Conservation (phyloP, 495 filamentous ascomycete species). For the Aspergillus sparsus region DNA sequence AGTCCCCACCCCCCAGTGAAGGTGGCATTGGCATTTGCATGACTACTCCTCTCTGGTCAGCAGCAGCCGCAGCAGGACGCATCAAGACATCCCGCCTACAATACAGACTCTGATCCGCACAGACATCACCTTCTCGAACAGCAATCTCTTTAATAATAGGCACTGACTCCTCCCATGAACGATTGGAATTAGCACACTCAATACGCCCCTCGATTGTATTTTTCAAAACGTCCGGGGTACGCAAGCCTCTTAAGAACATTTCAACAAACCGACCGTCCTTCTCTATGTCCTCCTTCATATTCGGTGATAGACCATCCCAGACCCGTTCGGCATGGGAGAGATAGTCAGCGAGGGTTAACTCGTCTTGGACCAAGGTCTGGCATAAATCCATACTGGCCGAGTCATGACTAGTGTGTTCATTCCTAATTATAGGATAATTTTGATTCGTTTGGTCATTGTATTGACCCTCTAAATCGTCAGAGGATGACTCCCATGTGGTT, state of each 20-base stretch:
- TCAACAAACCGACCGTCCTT: slow-evolving; percentile 26
- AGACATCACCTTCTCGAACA: too few species aligned
- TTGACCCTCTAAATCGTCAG: neutral
- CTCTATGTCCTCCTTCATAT: neutral
- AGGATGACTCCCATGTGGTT: neutral
- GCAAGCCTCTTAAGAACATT: slow-evolving; percentile 33
- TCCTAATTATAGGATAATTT: neutral
- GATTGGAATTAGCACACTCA: slow-evolving; percentile 24
- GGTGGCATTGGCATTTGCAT: too few species aligned
- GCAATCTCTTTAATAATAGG: slow-evolving; percentile 3
- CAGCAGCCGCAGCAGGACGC: too few species aligned
- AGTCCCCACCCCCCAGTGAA: too few species aligned
- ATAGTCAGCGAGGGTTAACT: slow-evolving; percentile 26
- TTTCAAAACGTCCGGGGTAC: slow-evolving; percentile 11
- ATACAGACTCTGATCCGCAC: too few species aligned
- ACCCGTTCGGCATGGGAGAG: slow-evolving; percentile 21
- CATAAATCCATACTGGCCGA: neutral
- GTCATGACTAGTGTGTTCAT: neutral
- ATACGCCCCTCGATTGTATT: slow-evolving; percentile 23
- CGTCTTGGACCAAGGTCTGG: slow-evolving; percentile 12
- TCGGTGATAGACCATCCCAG: slow-evolving; percentile 8
- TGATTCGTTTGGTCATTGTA: neutral
- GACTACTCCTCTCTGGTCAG: too few species aligned
- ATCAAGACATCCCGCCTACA: too few species aligned
- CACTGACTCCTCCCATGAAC: slow-evolving; percentile 30